Percentiles rank a stretch among this genome's conserved stretches.
These are phyloP conservation scores for Mayamaea pseudoterrestris DNA, from an alignment of 108 stramenopile genomes.

Conservation along the genomic window DNA sequence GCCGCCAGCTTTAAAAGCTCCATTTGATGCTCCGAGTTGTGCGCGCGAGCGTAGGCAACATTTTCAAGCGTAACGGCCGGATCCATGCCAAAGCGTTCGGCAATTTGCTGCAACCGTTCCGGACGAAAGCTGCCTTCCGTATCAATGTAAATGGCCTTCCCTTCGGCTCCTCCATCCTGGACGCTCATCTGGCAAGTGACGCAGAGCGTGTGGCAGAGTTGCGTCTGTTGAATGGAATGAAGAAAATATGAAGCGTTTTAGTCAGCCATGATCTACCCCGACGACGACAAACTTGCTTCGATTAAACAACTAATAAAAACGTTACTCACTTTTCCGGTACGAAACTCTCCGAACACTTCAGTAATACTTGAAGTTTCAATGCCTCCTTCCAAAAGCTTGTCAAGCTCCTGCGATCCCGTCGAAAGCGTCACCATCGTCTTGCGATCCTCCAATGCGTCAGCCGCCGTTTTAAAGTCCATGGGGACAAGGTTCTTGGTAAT, in stretches of 20 bases:
- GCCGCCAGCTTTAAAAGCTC: slow-evolving; percentile 94
- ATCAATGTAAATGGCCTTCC: slow-evolving; percentile 99
- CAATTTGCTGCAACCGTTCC: slow-evolving; percentile 88
- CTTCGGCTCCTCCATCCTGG: slow-evolving; percentile 97
- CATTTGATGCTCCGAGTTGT: slow-evolving; percentile 99
- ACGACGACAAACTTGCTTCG: too few species aligned
- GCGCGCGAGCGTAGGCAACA: slow-evolving; percentile 97
- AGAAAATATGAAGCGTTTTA: too few species aligned
- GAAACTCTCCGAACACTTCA: slow-evolving; percentile 94
- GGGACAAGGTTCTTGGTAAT: slow-evolving; percentile 87
- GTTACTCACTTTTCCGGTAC: too few species aligned
- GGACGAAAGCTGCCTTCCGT: slow-evolving; percentile 99
- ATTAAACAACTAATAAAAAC: too few species aligned
- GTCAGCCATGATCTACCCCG: too few species aligned
- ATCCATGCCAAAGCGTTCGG: slow-evolving; percentile 95
- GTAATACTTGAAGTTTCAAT: slow-evolving; percentile 98
- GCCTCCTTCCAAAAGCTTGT: slow-evolving; percentile 94
- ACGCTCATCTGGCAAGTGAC: slow-evolving; percentile 97
- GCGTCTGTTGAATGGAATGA: too few species aligned
- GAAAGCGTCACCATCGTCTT: slow-evolving; percentile 79
- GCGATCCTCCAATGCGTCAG: slow-evolving; percentile 84
- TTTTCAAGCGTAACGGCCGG: slow-evolving; percentile 93
- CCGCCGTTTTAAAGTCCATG: slow-evolving; percentile 96
- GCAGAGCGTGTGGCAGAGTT: slow-evolving; percentile 99
- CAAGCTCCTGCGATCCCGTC: slow-evolving; percentile 93